Conservation (phyloP, 768 basidiomycete species). For the Gymnopilus dilepis region DNA sequence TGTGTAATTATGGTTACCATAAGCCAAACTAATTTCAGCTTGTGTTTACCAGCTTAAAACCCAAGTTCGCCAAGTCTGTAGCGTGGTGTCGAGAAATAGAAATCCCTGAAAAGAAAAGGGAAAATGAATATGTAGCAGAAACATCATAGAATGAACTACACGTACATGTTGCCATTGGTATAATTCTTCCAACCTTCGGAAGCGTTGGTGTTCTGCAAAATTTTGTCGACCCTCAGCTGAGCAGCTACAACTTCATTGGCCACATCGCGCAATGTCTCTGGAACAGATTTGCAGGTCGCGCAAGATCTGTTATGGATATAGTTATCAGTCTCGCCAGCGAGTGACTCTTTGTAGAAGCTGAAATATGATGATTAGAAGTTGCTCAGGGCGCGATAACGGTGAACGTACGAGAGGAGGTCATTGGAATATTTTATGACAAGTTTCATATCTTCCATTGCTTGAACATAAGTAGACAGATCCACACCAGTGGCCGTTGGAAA, state of each 20-base stretch:
- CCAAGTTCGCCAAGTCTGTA: constrained; percentile 10
- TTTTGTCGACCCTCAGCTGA: not conserved
- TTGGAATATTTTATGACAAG: constrained; percentile 4
- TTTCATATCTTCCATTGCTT: constrained; percentile 5
- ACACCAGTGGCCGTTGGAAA: not conserved
- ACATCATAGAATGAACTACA: not conserved
- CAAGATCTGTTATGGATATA: constrained; percentile 2
- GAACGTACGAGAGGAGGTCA: constrained; percentile 9
- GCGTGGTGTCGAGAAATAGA: not conserved
- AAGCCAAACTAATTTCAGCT: not conserved
- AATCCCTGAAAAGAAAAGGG: not conserved
- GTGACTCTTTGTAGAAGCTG: constrained; percentile 12
- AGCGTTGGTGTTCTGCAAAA: not conserved
- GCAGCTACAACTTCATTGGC: constrained; percentile 2
- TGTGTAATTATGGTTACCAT: too few species aligned
- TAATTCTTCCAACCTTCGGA: not conserved
- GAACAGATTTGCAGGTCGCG: not conserved
- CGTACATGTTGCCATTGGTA: constrained; percentile 6
- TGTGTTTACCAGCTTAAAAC: not conserved
- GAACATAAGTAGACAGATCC: constrained; percentile 3
- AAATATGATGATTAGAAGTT: not conserved
- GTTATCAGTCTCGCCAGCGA: constrained; percentile 7
- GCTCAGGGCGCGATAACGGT: not conserved
- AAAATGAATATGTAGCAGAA: not conserved
- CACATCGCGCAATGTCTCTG: constrained; percentile 6